Evolutionary conservation across 2,329 filamentous ascomycete species (phyloP).

Genomic region (Anthostomella pinea): DNA sequence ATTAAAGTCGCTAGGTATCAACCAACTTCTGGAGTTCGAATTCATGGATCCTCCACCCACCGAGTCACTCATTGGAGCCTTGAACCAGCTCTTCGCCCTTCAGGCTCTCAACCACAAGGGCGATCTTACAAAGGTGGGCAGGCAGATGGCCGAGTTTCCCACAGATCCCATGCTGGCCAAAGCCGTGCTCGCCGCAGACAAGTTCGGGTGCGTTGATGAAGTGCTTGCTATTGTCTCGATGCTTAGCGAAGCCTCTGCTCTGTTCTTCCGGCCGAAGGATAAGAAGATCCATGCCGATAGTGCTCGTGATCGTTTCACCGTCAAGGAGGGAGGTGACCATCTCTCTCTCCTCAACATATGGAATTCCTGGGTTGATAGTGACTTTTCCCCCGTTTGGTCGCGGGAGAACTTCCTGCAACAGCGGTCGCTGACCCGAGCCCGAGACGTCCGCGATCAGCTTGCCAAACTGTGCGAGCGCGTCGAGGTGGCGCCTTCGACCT

Average conservation of each 20-base stretch:
- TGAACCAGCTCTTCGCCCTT: conserved; percentile 89
- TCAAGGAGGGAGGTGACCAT: conserved; percentile 89
- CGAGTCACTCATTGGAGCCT: conserved; percentile 80
- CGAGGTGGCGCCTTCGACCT: conserved; percentile 71
- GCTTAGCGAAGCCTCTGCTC: conserved; percentile 80
- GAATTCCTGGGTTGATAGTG: conserved; percentile 92
- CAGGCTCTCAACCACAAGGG: conserved; percentile 87
- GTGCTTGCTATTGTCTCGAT: conserved; percentile 92
- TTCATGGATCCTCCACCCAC: conserved; percentile 93
- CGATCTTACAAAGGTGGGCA: conserved; percentile 83
- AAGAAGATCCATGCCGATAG: conserved; percentile 96
- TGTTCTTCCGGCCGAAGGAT: conserved; percentile 95
- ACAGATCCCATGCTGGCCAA: conserved; percentile 90
- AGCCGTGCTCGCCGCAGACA: conserved; percentile 81
- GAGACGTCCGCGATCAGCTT: conserved; percentile 90
- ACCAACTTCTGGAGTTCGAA: conserved; percentile 89
- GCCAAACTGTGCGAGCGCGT: conserved; percentile 90
- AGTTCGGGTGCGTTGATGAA: conserved; percentile 90
- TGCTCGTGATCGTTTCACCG: conserved; percentile 81
- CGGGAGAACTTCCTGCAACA: conserved; percentile 94
- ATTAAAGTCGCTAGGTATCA: conserved; percentile 86
- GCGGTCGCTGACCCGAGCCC: conserved; percentile 79
- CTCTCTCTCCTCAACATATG: conserved; percentile 86
- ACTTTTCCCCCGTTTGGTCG: conserved; percentile 84
- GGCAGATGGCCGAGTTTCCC: conserved; percentile 94